Conservation (phyloP, 2,329 filamentous ascomycete genomes). For the Aaosphaeria arxii region DNA sequence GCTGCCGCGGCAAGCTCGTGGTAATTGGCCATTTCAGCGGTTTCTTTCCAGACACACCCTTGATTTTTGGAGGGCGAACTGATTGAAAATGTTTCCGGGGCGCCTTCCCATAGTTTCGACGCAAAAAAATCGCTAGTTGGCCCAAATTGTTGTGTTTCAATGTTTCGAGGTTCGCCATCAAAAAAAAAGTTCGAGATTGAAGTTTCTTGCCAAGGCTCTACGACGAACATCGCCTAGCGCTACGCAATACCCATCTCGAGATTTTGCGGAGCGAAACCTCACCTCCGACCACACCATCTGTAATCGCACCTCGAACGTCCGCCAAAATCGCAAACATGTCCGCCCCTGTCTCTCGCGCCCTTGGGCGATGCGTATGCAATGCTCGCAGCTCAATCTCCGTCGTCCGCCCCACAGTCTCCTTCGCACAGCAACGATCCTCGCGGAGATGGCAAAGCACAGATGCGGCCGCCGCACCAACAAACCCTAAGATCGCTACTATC, state of each 20-base stretch:
- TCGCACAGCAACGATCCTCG: constrained; percentile 40
- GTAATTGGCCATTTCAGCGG: constrained; percentile 25
- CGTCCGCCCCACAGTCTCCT: constrained; percentile 27
- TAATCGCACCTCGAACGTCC: constrained; percentile 12
- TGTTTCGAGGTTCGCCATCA: not conserved
- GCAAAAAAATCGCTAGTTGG: constrained; percentile 13
- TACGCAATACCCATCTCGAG: constrained; percentile 3
- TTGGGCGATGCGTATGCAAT: constrained; percentile 44
- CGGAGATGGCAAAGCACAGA: constrained; percentile 90
- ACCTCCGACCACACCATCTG: constrained; percentile 5
- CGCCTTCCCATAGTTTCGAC: constrained; percentile 37
- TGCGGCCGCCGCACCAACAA: constrained; percentile 60
- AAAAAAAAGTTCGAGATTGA: constrained; percentile 1
- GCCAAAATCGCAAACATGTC: constrained; percentile 37
- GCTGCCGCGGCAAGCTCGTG: constrained; percentile 25
- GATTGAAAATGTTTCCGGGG: constrained; percentile 12
- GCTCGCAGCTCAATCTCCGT: constrained; percentile 18
- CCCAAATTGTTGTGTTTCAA: not conserved
- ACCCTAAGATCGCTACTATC: constrained; percentile 90
- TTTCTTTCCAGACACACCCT: not conserved
- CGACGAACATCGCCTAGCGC: not conserved
- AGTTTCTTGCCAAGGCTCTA: constrained; percentile 1
- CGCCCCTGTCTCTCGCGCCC: constrained; percentile 41
- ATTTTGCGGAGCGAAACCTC: constrained; percentile 12
- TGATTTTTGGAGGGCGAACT: too few relatives aligned